Conservation (phyloP, 2,329 filamentous ascomycete species). For the Xylariaceae sp. region DNA sequence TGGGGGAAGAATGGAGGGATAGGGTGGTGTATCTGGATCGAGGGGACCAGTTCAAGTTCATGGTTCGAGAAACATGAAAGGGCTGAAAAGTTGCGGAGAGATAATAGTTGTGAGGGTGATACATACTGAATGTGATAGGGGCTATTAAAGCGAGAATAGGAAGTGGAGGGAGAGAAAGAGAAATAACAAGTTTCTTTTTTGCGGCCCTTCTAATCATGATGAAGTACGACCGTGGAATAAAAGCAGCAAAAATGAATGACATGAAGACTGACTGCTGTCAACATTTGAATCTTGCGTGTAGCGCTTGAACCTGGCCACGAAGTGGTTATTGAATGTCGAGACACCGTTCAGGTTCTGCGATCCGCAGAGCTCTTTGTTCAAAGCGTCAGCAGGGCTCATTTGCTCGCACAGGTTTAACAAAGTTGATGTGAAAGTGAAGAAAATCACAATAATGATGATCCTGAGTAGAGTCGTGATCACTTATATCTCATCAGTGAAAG, state of each 20-base stretch:
- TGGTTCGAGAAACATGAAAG: constrained; percentile 33
- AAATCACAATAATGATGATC: not conserved
- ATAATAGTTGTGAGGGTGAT: not conserved
- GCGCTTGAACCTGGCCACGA: not conserved
- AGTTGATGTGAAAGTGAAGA: not conserved
- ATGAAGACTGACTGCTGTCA: not conserved
- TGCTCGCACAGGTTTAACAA: not conserved
- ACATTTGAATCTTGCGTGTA: not conserved
- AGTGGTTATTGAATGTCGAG: too few relatives aligned
- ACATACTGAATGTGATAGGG: not conserved
- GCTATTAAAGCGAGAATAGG: not conserved
- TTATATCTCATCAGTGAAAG: not conserved
- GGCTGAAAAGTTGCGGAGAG: not conserved
- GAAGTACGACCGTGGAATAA: not conserved
- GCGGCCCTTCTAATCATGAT: not conserved
- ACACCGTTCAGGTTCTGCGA: not conserved
- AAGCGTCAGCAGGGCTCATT: not conserved
- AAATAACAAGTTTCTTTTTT: not conserved
- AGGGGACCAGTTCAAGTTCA: constrained; percentile 52
- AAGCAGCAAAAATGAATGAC: not conserved
- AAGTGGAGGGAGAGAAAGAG: not conserved
- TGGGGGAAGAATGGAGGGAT: constrained; percentile 43
- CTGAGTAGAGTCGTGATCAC: not conserved
- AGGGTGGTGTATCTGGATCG: constrained; percentile 58
- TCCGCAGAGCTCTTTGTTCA: not conserved